Conservation (phyloP, 257 asterid genomes). For the Ophiorrhiza pumila region DNA sequence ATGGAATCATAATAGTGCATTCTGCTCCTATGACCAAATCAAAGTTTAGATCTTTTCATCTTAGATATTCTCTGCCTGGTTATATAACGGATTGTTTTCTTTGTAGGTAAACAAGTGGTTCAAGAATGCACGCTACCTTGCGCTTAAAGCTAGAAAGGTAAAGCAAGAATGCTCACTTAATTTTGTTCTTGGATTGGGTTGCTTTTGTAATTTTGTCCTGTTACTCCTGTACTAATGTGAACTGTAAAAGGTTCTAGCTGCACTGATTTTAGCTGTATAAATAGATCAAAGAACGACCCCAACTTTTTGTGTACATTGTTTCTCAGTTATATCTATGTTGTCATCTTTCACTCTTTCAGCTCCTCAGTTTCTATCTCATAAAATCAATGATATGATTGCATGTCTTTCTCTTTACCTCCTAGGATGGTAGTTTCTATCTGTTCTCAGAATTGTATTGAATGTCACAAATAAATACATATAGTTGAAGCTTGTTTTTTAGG, state of each 20-base stretch:
- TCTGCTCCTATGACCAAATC: neutral
- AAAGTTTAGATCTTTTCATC: neutral
- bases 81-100: constrained; percentile 1
- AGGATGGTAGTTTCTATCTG: neutral
- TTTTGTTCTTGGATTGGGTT: constrained; percentile 2
- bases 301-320: neutral
- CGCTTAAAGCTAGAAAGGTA: constrained; percentile 92
- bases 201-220: neutral
- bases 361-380: neutral
- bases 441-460: neutral
- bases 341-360: neutral
- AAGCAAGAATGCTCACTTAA: constrained; percentile 21
- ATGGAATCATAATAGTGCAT: neutral
- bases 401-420: neutral
- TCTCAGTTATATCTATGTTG: neutral
- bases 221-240: no score
- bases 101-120: constrained; percentile 97
- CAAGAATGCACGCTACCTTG: constrained; percentile 93
- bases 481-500: neutral
- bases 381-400: neutral
- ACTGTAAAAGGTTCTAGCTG: neutral
- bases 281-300: neutral
- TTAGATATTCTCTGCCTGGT: neutral
- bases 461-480: neutral
- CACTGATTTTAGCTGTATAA: neutral